A percentile compares a stretch with the other conserved stretches of the same genome.
These are phyloP conservation scores for Piper betle DNA, from an alignment of 164 flowering plant species.

Conservation along the genomic window DNA sequence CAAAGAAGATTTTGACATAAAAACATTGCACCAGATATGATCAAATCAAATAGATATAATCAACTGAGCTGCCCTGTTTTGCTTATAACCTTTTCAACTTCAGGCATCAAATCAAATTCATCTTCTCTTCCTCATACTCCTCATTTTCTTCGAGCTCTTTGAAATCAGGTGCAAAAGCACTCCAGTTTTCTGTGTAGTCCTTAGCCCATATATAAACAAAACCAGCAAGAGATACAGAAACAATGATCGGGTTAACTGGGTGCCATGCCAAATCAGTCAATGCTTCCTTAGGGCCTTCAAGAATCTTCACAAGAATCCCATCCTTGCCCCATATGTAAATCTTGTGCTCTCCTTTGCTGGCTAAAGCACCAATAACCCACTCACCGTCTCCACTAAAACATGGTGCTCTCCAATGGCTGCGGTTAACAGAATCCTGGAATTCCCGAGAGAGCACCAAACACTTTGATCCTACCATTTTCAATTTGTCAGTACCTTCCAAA, in stretches of 20 bases:
- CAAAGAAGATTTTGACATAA: conserved; percentile 1
- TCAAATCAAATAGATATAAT: not conserved
- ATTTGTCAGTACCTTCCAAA: conserved; percentile 44
- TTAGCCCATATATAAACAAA: conserved; percentile 96
- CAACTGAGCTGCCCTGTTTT: not conserved
- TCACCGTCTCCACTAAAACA: conserved; percentile 98
- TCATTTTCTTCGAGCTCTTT: conserved; percentile 99
- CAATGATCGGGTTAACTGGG: conserved; percentile 86
- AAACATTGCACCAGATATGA: not conserved
- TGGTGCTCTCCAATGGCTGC: conserved; percentile 90
- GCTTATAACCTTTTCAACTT: conserved; percentile 66
- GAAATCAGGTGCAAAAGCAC: conserved; percentile 99
- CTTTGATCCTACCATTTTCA: conserved; percentile 71
- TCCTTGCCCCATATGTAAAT: conserved; percentile 94
- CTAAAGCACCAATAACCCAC: conserved; percentile 97
- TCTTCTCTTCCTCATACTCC: conserved; percentile 96
- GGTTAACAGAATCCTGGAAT: conserved; percentile 87
- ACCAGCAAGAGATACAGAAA: conserved; percentile 82
- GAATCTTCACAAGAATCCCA: conserved; percentile 88
- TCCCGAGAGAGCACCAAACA: conserved; percentile 64
- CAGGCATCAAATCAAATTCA: conserved; percentile 89
- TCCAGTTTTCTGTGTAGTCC: conserved; percentile 98
- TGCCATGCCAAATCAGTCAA: conserved; percentile 95
- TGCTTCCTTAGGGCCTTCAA: conserved; percentile 98
- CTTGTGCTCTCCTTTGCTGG: conserved; percentile 96